Conservation (phyloP, 1,284 basidiomycete species). For the Papiliotrema laurentii region DNA sequence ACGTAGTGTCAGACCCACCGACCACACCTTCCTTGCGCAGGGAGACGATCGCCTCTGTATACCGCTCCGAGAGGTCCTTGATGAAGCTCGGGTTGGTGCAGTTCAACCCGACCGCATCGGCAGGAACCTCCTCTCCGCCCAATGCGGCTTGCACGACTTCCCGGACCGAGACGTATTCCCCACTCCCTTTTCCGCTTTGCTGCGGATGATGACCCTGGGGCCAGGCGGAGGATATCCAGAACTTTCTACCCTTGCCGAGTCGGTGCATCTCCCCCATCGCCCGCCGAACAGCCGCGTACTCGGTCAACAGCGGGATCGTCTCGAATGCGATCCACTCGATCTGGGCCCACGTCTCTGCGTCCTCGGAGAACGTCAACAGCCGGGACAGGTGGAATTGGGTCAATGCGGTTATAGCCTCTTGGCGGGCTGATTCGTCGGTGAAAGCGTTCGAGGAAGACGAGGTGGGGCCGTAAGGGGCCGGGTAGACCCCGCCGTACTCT, state of each 20-base stretch:
- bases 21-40: neutral
- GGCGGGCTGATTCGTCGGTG: slow-evolving; percentile 6
- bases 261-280: slow-evolving; percentile 54
- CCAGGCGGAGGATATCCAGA: slow-evolving; percentile 73
- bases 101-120: slow-evolving; percentile 64
- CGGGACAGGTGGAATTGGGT: slow-evolving; percentile 64
- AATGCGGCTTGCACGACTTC: slow-evolving; percentile 45
- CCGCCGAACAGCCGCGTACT: slow-evolving; percentile 61
- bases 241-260: slow-evolving; percentile 52
- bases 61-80: slow-evolving; percentile 18
- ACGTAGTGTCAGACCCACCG: slow-evolving; percentile 44
- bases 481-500: slow-evolving; percentile 69
- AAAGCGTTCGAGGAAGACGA: slow-evolving; percentile 13
- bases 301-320: slow-evolving; percentile 66
- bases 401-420: slow-evolving; percentile 52
- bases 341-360: slow-evolving; percentile 55
- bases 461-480: slow-evolving; percentile 65
- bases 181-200: slow-evolving; percentile 31
- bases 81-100: slow-evolving; percentile 55
- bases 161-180: slow-evolving; percentile 28
- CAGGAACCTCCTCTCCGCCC: slow-evolving; percentile 24
- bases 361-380: slow-evolving; percentile 55
- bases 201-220: slow-evolving; percentile 56
- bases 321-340: slow-evolving; percentile 71
- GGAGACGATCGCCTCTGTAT: slow-evolving; percentile 29